These are phyloP conservation scores for Rhodotorula sp. DNA, from an alignment of 1,284 basidiomycete genomes.

Conservation along the genomic window DNA sequence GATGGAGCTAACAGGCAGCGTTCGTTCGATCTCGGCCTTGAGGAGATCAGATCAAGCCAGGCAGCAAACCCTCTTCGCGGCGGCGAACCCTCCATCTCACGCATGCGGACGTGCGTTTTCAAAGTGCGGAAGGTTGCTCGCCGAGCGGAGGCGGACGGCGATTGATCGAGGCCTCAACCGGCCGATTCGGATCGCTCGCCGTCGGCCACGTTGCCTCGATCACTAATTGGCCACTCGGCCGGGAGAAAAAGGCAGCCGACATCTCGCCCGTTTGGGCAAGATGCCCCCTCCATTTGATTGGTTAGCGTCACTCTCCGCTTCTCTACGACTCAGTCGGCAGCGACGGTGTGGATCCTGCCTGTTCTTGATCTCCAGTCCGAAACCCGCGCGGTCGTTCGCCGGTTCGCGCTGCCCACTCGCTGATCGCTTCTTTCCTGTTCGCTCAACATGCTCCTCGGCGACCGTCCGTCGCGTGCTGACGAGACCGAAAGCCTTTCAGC, in stretches of 20 bases:
- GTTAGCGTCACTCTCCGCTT: neutral
- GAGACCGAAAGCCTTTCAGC: neutral
- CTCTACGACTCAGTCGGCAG: neutral
- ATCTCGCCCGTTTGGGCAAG: neutral
- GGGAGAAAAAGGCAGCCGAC: neutral
- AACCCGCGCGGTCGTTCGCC: neutral
- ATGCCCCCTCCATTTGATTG: neutral
- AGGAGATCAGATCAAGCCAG: no score
- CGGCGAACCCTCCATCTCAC: no score
- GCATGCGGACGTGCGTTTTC: no score
- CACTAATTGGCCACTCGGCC: neutral
- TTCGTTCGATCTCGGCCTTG: no score
- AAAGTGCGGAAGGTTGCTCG: no score
- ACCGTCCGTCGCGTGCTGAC: neutral
- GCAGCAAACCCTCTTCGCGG: no score
- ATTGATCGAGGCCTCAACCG: neutral
- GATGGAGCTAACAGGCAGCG: no score
- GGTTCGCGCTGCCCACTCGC: neutral
- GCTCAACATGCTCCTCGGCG: constrained; percentile 1
- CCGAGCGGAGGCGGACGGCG: neutral
- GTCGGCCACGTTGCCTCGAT: neutral
- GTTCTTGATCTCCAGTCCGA: neutral
- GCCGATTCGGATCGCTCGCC: neutral
- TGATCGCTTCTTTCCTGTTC: neutral
- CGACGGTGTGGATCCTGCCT: neutral